phyloP scores from a whole-genome alignment of 2,329 filamentous ascomycete species.

The Penicillium sp. region DNA sequence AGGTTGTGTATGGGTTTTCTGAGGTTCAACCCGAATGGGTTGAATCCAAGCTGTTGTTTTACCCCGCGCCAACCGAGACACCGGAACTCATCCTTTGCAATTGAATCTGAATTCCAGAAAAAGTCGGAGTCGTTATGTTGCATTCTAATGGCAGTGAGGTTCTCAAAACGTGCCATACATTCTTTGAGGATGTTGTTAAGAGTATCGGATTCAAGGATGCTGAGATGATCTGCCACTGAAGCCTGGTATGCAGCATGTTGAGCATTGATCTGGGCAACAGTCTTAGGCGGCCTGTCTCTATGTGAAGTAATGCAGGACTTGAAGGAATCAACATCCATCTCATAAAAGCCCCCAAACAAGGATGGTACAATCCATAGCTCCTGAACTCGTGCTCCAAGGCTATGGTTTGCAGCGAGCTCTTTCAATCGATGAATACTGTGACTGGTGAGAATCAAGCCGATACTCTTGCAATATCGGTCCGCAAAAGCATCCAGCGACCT shows the following conservation, averaged over 20 bases:
- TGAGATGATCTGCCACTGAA: background rate
- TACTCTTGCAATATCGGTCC: background rate
- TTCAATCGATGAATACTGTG: background rate
- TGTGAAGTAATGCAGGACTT: background rate
- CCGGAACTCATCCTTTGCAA: background rate
- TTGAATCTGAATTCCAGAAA: background rate
- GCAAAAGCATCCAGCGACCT: slow-evolving; percentile 1
- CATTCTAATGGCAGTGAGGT: background rate
- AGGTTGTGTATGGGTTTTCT: background rate
- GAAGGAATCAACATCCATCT: background rate
- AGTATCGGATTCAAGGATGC: background rate
- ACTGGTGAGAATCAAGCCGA: background rate
- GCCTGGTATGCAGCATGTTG: background rate
- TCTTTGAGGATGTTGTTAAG: background rate
- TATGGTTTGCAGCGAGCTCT: background rate
- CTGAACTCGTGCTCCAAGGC: background rate
- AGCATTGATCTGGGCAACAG: background rate
- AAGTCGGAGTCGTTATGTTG: background rate
- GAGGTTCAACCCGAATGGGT: background rate
- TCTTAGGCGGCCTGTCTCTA: background rate
- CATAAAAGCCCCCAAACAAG: background rate
- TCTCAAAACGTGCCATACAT: background rate
- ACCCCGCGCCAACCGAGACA: background rate
- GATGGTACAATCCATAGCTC: background rate
- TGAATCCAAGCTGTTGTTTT: background rate